Conservation (phyloP, 2,329 filamentous ascomycete species). For the Dactylonectria macrodidyma region DNA sequence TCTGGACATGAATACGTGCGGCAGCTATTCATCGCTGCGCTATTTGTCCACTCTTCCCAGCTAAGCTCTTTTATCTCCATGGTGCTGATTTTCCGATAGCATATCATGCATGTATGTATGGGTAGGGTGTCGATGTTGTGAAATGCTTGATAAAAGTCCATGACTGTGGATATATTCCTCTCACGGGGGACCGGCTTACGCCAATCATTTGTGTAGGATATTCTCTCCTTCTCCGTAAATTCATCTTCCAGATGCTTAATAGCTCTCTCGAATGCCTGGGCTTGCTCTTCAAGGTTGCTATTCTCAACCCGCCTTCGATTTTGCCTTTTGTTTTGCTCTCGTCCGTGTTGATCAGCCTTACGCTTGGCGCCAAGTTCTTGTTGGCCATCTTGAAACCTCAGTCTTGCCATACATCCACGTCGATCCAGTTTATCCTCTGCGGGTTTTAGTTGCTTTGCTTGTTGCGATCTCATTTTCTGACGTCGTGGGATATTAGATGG, state of each 20-base stretch:
- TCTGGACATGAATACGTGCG: slow-evolving; percentile 3
- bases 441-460: neutral
- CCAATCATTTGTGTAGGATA: slow-evolving; percentile 1
- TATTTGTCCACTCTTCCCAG: neutral
- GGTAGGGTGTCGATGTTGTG: slow-evolving; percentile 8
- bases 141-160: slow-evolving; percentile 1
- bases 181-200: slow-evolving; percentile 9
- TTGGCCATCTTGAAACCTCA: neutral
- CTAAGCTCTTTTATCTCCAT: neutral
- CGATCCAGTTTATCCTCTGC: slow-evolving; percentile 10
- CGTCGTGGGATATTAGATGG: slow-evolving; percentile 5
- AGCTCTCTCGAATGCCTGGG: neutral
- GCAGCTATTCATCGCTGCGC: slow-evolving; percentile 14
- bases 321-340: slow-evolving; percentile 11
- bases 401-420: slow-evolving; percentile 3
- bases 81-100: slow-evolving; percentile 18
- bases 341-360: slow-evolving; percentile 8
- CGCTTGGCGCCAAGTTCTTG: neutral
- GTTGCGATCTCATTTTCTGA: neutral
- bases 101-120: slow-evolving; percentile 12
- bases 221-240: neutral
- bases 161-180: slow-evolving; percentile 14
- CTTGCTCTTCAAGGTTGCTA: neutral
- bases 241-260: slow-evolving; percentile 2
- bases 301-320: slow-evolving; percentile 3